Base-by-base conservation (phyloP, 2,329 filamentous ascomycete species). In the Sarocladium strictum region DNA sequence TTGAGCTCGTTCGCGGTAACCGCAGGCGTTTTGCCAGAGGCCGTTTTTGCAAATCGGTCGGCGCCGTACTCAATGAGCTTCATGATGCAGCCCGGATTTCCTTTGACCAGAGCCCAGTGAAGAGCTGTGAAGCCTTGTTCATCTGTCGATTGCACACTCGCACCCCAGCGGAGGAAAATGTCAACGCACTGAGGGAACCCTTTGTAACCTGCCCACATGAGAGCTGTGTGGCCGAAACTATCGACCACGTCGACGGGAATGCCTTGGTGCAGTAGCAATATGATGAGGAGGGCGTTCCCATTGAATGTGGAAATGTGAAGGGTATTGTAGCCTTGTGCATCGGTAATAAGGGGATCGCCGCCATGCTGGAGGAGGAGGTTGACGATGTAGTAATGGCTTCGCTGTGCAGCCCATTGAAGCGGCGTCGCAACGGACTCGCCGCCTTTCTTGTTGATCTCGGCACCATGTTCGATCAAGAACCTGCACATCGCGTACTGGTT, bases 131-230 rank as follows among this genome's bases (percentile, higher is more conserved):
- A 94, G 26, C 93, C 93, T 62, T 92, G 88, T 66, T 97, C 91
- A 64, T 99, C 94, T 27, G 81, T 84, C 32, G 90, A 87, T 69
- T 96, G 90, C 9, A 97, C 90, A 66, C 91, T 94, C 35, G 94
- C 94, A 53, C 94, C 95, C 91, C 94, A 99, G 62, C 91, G 85
- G 56, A 99, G 74, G 60, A 96, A 93, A 41, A 97, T 71, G 66
- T 97, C 94, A 49, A 97, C 93, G 63, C 90, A 96, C 47, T 87
- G 85, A 0, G 93, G 90, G 67, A 87, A 97, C 33, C 95, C 94
- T 72, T 99, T 99, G 76, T 99, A 99, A 15, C 93, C 93, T 17
- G 94, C 90, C 94, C 94, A 99, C 94, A 99, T 99, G 58, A 99
- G 78, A 57, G 87, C 87, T 1, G 94, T 97, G 70, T 99, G 95